Evolutionary conservation across 371 early-diverging fungal species (phyloP), one percentile per base, ranked within the genome.

Genomic region (Apophysomyces trapeziformis): DNA sequence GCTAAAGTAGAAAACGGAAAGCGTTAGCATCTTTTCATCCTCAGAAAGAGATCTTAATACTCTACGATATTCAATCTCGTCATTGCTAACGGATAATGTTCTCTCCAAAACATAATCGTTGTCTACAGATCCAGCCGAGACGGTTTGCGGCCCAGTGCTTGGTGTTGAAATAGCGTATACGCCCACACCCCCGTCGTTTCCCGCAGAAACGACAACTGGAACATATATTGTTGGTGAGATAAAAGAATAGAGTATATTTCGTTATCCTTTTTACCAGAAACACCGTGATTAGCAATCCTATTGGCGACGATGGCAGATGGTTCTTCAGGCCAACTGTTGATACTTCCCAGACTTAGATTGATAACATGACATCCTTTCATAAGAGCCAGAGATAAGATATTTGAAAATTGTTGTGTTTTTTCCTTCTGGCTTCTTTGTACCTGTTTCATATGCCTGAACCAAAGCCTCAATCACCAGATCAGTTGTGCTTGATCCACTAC

Each of bases 271-370:
- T 47, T 75, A 79, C 82, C 72, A 57, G 74, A 57, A 1, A 72
- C 68, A 32, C 80, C 80, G 26, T 64, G 64, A 7, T 58, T 58
- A 5, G 78, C 62, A 43, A 92, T 78, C 4, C 79, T 72, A 44
- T 85, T 68, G 4, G 86, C 87, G 0, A 85, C 79, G 6, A 77
- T 69, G 0, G 89, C 74, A 13, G 80, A 70, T 11, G 86, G 77
- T 66, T 85, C 83, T 38, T 87, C 82, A 56, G 73, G 68, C 87
- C 87, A 92, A 45, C 77, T 82, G 64, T 82, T 81, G 13, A 83
- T 77, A 7, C 82, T 83, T 37, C 95, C 95, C 50, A 94, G 68
- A 65, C 91, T 90, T 65, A 94, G 78, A 73, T 87, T 92, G 63
- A 92, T 88, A 18, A 92, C 68, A 45, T 90, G 82, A 69, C 78